phyloP scores from a whole-genome alignment of 1,284 basidiomycete species.

The Ustilago nuda region DNA sequence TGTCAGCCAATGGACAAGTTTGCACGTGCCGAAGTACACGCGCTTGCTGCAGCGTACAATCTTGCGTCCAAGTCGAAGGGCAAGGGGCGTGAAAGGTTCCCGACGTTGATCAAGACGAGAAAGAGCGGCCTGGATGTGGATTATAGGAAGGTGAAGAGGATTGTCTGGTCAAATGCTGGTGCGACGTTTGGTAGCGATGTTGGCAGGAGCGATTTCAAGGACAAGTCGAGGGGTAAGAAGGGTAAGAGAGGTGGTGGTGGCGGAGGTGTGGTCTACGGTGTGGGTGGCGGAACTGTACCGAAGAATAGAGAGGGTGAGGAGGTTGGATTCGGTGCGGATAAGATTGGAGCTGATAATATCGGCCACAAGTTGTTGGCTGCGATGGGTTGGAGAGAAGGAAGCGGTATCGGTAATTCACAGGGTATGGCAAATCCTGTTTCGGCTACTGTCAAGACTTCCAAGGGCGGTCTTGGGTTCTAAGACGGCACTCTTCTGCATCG shows the following conservation, averaged over 20 bases:
- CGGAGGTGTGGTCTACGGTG: slow-evolving; percentile 28
- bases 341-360: slow-evolving; percentile 66
- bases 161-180: slow-evolving; percentile 47
- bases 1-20: slow-evolving; percentile 68
- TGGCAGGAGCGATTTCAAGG: slow-evolving; percentile 37
- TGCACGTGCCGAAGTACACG: slow-evolving; percentile 65
- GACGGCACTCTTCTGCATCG: not conserved
- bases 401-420: slow-evolving; percentile 59
- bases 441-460: slow-evolving; percentile 64
- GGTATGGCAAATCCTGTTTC: slow-evolving; percentile 64
- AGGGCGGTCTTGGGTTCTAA: slow-evolving; percentile 63
- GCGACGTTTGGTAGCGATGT: slow-evolving; percentile 54
- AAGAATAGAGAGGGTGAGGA: slow-evolving; percentile 63
- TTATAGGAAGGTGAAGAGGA: slow-evolving; percentile 45
- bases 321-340: slow-evolving; percentile 65
- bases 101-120: slow-evolving; percentile 65
- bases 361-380: slow-evolving; percentile 64
- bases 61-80: slow-evolving; percentile 61
- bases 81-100: slow-evolving; percentile 57
- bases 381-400: slow-evolving; percentile 67
- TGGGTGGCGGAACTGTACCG: slow-evolving; percentile 48
- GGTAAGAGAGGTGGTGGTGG: slow-evolving; percentile 22
- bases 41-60: slow-evolving; percentile 62
- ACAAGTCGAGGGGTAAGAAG: slow-evolving; percentile 30
- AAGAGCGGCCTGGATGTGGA: slow-evolving; percentile 50